Conservation (phyloP, 176 grass and related monocot species). For the Melocanna baccifera region DNA sequence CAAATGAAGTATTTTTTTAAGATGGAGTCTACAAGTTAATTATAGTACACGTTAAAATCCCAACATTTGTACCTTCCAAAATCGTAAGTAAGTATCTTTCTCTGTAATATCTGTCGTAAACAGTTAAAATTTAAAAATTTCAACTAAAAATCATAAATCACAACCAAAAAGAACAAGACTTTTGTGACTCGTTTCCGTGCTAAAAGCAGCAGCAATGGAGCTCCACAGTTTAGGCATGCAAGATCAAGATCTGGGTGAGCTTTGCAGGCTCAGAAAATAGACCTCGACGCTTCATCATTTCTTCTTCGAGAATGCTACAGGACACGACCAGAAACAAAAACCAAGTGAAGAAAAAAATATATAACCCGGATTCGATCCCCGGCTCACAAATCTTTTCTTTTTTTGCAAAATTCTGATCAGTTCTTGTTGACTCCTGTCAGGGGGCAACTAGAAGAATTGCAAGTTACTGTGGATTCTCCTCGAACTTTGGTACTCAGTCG, state of each 20-base stretch:
- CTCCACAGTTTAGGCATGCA: neutral
- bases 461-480: neutral
- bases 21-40: too few species aligned
- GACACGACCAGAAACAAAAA: neutral
- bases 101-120: too few species aligned
- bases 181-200: neutral
- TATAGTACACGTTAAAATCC: too few species aligned
- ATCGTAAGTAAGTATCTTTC: too few species aligned
- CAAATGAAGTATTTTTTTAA: too few species aligned
- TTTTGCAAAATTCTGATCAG: neutral
- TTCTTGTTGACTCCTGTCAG: neutral
- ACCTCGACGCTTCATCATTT: neutral
- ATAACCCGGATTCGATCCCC: neutral
- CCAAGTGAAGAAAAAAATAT: neutral
- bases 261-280: neutral
- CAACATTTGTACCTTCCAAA: too few species aligned
- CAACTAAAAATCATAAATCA: too few species aligned
- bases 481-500: neutral
- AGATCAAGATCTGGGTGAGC: neutral
- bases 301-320: neutral
- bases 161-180: too few species aligned
- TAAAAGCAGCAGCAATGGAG: neutral
- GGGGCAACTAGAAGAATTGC: neutral
- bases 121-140: too few species aligned
- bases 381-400: too few species aligned